A percentile compares a stretch with the other conserved stretches of the same genome.
Conservation (phyloP, 2,329 filamentous ascomycete genomes). For the Raffaelea deltoideospora region DNA sequence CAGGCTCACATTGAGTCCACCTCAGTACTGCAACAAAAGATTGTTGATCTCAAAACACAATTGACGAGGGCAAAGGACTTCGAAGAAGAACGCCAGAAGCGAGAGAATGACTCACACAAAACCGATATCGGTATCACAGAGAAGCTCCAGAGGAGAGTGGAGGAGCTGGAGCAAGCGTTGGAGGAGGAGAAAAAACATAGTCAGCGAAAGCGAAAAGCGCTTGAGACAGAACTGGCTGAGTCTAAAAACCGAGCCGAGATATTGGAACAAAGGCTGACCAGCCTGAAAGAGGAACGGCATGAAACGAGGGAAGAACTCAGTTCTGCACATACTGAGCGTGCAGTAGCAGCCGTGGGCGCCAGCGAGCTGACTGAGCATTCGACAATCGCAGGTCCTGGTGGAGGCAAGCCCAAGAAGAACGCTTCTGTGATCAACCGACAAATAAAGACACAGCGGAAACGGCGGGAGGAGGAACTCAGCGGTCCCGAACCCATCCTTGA, state of each 20-base stretch:
- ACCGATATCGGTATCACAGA: neutral
- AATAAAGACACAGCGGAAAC: slow-evolving; percentile 26
- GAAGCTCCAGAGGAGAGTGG: slow-evolving; percentile 16
- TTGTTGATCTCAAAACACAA: slow-evolving; percentile 10
- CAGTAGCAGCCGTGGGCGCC: too few species aligned
- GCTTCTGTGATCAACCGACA: too few species aligned
- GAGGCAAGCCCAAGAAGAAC: too few species aligned
- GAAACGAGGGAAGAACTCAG: slow-evolving; percentile 60
- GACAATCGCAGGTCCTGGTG: too few species aligned
- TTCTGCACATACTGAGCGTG: slow-evolving; percentile 32
- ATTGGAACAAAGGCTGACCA: slow-evolving; percentile 56
- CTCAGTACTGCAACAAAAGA: slow-evolving; percentile 15
- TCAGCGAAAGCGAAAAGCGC: slow-evolving; percentile 27
- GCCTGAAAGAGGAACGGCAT: slow-evolving; percentile 54
- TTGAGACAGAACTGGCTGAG: slow-evolving; percentile 41
- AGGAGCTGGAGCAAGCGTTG: slow-evolving; percentile 19
- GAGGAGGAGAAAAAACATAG: slow-evolving; percentile 27
- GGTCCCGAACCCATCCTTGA: slow-evolving; percentile 32
- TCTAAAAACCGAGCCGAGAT: slow-evolving; percentile 46
- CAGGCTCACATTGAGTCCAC: slow-evolving; percentile 13
- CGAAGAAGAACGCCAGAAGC: slow-evolving; percentile 10
- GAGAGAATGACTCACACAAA: slow-evolving; percentile 1
- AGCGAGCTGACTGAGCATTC: too few species aligned
- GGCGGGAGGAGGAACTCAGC: slow-evolving; percentile 27
- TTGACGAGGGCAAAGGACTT: slow-evolving; percentile 12